Percentiles rank a stretch among this genome's conserved stretches.
phyloP scores from a whole-genome alignment of 768 basidiomycete species.

The Naganishia randhawae region DNA sequence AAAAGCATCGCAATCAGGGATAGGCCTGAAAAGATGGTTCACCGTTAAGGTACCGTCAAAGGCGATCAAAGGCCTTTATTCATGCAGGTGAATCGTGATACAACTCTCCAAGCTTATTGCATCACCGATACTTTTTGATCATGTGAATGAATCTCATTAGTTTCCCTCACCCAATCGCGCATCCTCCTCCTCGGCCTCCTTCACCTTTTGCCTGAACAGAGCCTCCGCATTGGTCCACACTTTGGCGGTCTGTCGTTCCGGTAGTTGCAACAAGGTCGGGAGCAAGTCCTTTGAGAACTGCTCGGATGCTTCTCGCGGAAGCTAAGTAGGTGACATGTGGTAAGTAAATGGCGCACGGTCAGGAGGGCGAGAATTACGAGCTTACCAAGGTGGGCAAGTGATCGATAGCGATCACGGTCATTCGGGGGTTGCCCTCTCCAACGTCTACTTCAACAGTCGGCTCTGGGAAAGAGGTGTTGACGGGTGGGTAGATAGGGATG shows the following conservation, averaged over 20 bases:
- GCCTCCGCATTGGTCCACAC: conserved; percentile 87
- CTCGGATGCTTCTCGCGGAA: conserved; percentile 94
- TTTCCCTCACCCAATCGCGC: conserved; percentile 8
- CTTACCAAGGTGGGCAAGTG: conserved; percentile 79
- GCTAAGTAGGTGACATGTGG: conserved; percentile 39
- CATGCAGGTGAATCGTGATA: neutral
- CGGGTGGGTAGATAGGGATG: conserved; percentile 76
- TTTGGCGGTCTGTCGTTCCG: conserved; percentile 61
- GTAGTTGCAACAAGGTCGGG: conserved; percentile 75
- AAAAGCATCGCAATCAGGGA: too few relatives aligned
- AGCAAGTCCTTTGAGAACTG: conserved; percentile 86
- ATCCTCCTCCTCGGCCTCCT: conserved; percentile 54
- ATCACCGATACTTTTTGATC: neutral
- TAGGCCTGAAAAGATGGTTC: too few relatives aligned
- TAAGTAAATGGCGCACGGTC: neutral
- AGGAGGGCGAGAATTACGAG: neutral
- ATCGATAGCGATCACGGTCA: conserved; percentile 91
- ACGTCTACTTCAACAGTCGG: conserved; percentile 85
- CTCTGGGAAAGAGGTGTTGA: conserved; percentile 89
- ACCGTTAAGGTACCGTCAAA: too few relatives aligned
- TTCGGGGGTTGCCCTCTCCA: conserved; percentile 66
- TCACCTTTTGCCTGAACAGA: conserved; percentile 68
- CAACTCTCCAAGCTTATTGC: neutral
- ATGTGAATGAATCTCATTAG: too few relatives aligned
- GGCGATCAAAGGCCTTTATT: too few relatives aligned